Evolutionary conservation across 345 rosid genomes (phyloP).

Genomic region (Balakata baccata): DNA sequence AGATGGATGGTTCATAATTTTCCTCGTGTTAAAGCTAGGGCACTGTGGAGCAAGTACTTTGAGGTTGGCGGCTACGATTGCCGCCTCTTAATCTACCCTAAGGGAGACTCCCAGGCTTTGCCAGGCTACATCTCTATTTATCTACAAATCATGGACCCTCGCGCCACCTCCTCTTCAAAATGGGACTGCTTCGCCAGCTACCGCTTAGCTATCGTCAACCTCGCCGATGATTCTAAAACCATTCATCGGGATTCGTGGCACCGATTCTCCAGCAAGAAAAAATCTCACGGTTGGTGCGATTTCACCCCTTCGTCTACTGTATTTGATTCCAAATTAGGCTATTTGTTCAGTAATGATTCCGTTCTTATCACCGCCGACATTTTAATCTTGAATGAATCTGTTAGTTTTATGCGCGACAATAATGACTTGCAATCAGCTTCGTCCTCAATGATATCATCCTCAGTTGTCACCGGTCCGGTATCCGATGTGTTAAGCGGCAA

Average conservation of each 20-base stretch:
- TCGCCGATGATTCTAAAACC: conserved; percentile 72
- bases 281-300: conserved; percentile 99
- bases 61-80: conserved; percentile 99
- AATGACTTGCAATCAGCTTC: conserved; percentile 56
- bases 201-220: conserved; percentile 75
- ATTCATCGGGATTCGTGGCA: conserved; percentile 99
- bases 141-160: conserved; percentile 98
- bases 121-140: conserved; percentile 90
- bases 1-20: conserved; percentile 85
- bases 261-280: conserved; percentile 87
- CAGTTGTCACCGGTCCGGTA: conserved; percentile 56
- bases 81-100: conserved; percentile 85
- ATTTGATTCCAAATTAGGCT: conserved; percentile 83
- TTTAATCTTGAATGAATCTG: conserved; percentile 76
- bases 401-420: conserved; percentile 75
- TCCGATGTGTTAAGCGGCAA: conserved; percentile 90
- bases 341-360: conserved; percentile 59
- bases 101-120: conserved; percentile 91
- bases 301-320: conserved; percentile 79
- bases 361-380: conserved; percentile 88
- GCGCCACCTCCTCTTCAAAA: conserved; percentile 68
- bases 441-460: conserved; percentile 39
- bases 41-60: conserved; percentile 94
- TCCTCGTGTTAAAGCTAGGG: conserved; percentile 79
- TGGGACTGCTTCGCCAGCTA: conserved; percentile 99